Percentiles rank a stretch among this genome's conserved stretches.
These are phyloP conservation scores for Ganoderma boninense DNA, from an alignment of 1,284 basidiomycete genomes.

Conservation along the genomic window DNA sequence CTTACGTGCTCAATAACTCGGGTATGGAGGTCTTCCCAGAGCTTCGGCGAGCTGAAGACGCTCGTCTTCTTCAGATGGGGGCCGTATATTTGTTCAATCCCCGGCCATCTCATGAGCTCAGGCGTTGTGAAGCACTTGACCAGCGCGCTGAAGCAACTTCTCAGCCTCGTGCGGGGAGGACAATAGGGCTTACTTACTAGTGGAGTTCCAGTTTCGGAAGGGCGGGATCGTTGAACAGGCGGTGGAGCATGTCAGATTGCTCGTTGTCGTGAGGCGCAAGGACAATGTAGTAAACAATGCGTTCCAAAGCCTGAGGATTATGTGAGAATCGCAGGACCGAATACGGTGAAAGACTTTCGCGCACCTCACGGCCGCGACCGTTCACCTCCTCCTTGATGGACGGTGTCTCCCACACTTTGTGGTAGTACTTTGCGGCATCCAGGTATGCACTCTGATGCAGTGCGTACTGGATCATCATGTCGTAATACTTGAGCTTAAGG, in stretches of 20 bases:
- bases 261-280: slow-evolving; percentile 96
- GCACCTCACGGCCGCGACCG: slow-evolving; percentile 77
- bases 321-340: slow-evolving; percentile 18
- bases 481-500: slow-evolving; percentile 95
- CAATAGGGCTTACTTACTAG: slow-evolving; percentile 64
- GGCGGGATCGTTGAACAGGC: slow-evolving; percentile 82
- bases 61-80: slow-evolving; percentile 82
- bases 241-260: slow-evolving; percentile 96
- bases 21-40: slow-evolving; percentile 96
- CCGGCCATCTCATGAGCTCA: slow-evolving; percentile 98
- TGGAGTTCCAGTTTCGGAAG: slow-evolving; percentile 86
- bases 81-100: slow-evolving; percentile 93
- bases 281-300: slow-evolving; percentile 95
- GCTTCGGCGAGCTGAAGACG: slow-evolving; percentile 83
- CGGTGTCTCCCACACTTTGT: slow-evolving; percentile 97
- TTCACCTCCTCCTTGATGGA: slow-evolving; percentile 85
- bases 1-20: slow-evolving; percentile 96
- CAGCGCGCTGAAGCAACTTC: slow-evolving; percentile 72
- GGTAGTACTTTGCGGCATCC: slow-evolving; percentile 94
- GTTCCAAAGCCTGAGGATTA: slow-evolving; percentile 78
- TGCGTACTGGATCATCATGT: slow-evolving; percentile 95
- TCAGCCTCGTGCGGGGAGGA: slow-evolving; percentile 15
- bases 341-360: slow-evolving; percentile 37
- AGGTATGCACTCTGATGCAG: slow-evolving; percentile 88
- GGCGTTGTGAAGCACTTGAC: slow-evolving; percentile 96